A percentile compares a stretch with the other conserved stretches of the same genome.
These are phyloP conservation scores for Chaetomium sp. DNA, from an alignment of 2,329 filamentous ascomycete genomes.

Conservation along the genomic window DNA sequence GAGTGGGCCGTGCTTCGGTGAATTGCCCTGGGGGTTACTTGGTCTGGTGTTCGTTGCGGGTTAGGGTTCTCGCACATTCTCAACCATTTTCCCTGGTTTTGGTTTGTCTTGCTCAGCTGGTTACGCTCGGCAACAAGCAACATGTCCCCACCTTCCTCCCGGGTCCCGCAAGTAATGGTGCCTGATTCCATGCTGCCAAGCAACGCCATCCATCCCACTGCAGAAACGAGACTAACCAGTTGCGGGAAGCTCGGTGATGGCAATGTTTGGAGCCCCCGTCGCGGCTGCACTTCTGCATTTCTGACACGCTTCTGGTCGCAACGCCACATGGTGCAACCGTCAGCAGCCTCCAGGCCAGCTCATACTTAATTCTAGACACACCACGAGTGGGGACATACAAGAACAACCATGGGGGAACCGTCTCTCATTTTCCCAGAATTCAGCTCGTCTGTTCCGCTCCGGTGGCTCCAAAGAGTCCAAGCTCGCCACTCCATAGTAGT, in stretches of 20 bases:
- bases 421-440: slow-evolving; percentile 8
- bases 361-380: background rate
- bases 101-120: slow-evolving; percentile 5
- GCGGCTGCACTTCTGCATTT: background rate
- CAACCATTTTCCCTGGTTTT: background rate
- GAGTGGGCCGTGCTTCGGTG: slow-evolving; percentile 12
- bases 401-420: slow-evolving; percentile 15
- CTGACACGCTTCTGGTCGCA: background rate
- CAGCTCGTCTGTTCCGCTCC: slow-evolving; percentile 14
- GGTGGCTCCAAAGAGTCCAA: background rate
- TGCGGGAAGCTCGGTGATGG: slow-evolving; percentile 30
- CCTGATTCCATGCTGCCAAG: slow-evolving; percentile 11
- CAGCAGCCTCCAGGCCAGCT: too few species aligned
- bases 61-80: background rate
- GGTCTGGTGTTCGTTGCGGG: background rate
- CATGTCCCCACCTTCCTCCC: slow-evolving; percentile 1
- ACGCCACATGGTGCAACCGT: slow-evolving; percentile 25
- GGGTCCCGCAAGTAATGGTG: slow-evolving; percentile 12
- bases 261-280: slow-evolving; percentile 24
- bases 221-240: slow-evolving; percentile 20
- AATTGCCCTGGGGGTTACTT: background rate
- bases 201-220: slow-evolving; percentile 1
- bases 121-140: background rate
- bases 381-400: slow-evolving; percentile 21
- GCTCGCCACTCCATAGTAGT: background rate